Conservation (phyloP, 2,329 filamentous ascomycete species). For the Trematosphaeria pertusa region DNA sequence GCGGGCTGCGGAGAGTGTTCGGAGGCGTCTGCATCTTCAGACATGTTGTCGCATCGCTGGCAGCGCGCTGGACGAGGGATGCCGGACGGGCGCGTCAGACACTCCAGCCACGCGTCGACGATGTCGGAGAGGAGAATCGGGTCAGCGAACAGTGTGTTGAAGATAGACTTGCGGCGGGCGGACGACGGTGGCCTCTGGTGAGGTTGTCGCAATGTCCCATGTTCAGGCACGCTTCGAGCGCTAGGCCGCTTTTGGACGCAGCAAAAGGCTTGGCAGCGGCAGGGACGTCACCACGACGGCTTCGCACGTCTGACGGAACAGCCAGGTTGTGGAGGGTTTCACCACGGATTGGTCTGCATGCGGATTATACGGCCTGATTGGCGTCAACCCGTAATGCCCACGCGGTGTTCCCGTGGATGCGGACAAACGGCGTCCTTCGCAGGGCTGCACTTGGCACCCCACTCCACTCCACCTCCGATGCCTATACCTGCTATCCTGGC, state of each 20-base stretch:
- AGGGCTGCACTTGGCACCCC: neutral
- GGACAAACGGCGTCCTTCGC: neutral
- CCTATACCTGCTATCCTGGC: too few relatives aligned
- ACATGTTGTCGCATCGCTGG: constrained; percentile 47
- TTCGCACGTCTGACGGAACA: too few relatives aligned
- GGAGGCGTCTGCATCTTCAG: constrained; percentile 39
- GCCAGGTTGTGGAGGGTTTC: too few relatives aligned
- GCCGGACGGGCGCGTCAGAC: constrained; percentile 47
- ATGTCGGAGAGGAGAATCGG: constrained; percentile 35
- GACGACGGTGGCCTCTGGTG: constrained; percentile 15
- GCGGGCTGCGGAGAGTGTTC: constrained; percentile 50
- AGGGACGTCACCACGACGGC: neutral
- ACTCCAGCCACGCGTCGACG: constrained; percentile 49
- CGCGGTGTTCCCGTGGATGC: neutral
- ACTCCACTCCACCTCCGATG: neutral
- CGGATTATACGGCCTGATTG: neutral
- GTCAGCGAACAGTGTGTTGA: constrained; percentile 29
- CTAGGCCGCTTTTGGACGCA: constrained; percentile 17
- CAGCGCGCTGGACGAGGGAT: constrained; percentile 32
- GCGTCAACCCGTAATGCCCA: neutral
- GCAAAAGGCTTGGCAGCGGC: neutral
- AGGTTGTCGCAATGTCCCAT: constrained; percentile 3
- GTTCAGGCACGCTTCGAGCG: constrained; percentile 11
- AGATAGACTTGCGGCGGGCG: constrained; percentile 13
- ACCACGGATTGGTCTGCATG: too few relatives aligned